Conservation (phyloP, 805 yeast genomes). For the Ogataea neopini region DNA sequence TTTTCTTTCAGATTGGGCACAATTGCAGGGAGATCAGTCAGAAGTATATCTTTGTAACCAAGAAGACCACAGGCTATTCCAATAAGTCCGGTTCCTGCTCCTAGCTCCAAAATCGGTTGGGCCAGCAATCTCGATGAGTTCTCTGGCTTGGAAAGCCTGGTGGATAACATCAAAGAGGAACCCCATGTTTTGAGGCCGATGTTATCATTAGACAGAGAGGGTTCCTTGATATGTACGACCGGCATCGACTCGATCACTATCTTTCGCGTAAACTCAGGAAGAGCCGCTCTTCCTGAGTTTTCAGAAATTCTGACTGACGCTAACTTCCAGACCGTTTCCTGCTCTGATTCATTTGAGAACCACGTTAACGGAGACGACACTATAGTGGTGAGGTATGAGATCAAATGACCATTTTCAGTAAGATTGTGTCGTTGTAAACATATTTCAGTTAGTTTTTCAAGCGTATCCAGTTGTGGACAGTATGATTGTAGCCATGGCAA, state of each 20-base stretch:
- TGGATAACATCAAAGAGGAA: constrained; percentile 70
- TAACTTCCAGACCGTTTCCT: constrained; percentile 46
- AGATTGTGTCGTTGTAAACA: background rate
- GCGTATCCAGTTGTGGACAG: constrained; percentile 36
- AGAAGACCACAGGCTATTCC: constrained; percentile 68
- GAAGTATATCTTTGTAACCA: constrained; percentile 45
- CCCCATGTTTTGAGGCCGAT: constrained; percentile 97
- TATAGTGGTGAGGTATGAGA: constrained; percentile 50
- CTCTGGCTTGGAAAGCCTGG: constrained; percentile 42
- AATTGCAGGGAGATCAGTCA: constrained; percentile 84
- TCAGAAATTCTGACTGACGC: constrained; percentile 74
- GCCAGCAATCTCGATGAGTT: constrained; percentile 18
- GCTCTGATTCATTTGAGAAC: constrained; percentile 38
- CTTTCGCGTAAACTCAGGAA: constrained; percentile 65
- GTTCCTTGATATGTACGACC: constrained; percentile 61
- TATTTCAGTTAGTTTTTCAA: constrained; percentile 7
- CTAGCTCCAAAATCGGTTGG: constrained; percentile 66
- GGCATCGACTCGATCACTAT: constrained; percentile 44
- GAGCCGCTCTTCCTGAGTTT: constrained; percentile 82
- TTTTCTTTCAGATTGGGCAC: constrained; percentile 66
- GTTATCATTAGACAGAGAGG: constrained; percentile 82
- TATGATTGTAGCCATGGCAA: constrained; percentile 45
- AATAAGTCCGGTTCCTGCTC: constrained; percentile 91
- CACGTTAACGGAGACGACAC: constrained; percentile 51
- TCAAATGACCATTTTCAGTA: constrained; percentile 33